phyloP scores from a whole-genome alignment of 768 basidiomycete species.

The Russula ochroleuca region DNA sequence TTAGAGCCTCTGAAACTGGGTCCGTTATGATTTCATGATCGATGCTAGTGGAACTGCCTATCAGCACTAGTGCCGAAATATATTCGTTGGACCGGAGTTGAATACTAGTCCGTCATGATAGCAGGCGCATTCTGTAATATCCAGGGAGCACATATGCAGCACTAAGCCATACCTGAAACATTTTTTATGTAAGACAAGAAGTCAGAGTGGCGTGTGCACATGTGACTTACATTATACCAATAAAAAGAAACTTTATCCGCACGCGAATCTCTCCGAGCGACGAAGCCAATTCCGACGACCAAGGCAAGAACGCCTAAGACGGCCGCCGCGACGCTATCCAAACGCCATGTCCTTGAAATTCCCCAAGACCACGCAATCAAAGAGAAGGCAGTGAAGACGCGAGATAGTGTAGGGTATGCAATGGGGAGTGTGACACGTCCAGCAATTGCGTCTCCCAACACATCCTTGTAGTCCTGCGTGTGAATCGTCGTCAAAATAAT shows the following conservation, averaged over 20 bases:
- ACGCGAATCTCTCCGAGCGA: conserved; percentile 12
- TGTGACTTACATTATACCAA: conserved; percentile 27
- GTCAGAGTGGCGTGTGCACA: background rate
- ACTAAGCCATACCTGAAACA: conserved; percentile 24
- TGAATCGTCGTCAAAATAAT: conserved; percentile 47
- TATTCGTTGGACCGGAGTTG: background rate
- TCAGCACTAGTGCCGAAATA: too few relatives aligned
- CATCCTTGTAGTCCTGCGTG: conserved; percentile 47
- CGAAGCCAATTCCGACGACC: conserved; percentile 32
- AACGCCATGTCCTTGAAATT: conserved; percentile 37
- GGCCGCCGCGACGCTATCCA: conserved; percentile 31
- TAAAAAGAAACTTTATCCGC: conserved; percentile 29
- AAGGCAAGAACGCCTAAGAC: conserved; percentile 35
- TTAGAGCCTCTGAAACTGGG: too few relatives aligned
- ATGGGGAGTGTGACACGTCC: conserved; percentile 45
- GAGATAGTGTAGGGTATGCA: conserved; percentile 37
- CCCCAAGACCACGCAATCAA: conserved; percentile 40
- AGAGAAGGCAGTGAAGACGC: conserved; percentile 34
- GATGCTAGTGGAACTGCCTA: too few relatives aligned
- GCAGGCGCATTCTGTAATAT: conserved; percentile 20
- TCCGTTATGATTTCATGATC: too few relatives aligned
- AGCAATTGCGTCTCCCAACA: conserved; percentile 39
- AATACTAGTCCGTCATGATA: background rate
- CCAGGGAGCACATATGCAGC: conserved; percentile 22
- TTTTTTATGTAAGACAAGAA: background rate